Base-by-base conservation (phyloP, 2,329 filamentous ascomycete species). In the Colletotrichum filicis region DNA sequence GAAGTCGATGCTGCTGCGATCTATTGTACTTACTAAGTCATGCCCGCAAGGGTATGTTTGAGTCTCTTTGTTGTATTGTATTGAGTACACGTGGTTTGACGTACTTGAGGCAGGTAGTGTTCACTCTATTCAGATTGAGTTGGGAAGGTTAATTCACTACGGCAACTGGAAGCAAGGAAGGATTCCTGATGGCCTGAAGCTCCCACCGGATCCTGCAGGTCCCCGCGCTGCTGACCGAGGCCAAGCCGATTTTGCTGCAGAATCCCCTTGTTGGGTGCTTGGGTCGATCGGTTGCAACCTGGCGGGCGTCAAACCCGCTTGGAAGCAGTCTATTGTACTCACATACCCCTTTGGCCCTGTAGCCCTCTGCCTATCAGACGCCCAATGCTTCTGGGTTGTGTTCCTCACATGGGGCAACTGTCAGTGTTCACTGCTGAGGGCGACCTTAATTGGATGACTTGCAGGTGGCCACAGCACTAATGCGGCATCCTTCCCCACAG, bases 341-440 rank as follows among this genome's bases (percentile, higher is more conserved):
- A 42, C 14, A 42, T 42, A 42, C 16, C 37, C 37, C 37, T 19
- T 42, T 16, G 37, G 37, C 12, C 37, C 37, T 42, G 14, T 42
- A 35, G 32, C 32, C 32, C 32, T n/a, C 28, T 19, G 16, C 28
- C 55, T 59, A 49, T 59, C 26, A 26, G 64, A 5, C 12, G 24
- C 26, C 8, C 12, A 30, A 59, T 30, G 37, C 56, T 37, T 19
- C 66, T 49, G 26, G 19, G 28, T 42, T 7, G n/a, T 11, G n/a
- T 24, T 14, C 35, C 19, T 46, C 32, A 46, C 19, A 24, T 56
- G 60, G 55, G 26, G 14, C 35, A 73, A 61, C 66, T 66, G 61
- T 73, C 71, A 58, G 59, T 72, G 71, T 68, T 73, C 71, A 62
- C 53, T 68, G 71, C 71, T 72, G 52, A 52, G 42, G 32, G 24